A percentile compares a stretch with the other conserved stretches of the same genome.
Conservation (phyloP, 2,329 filamentous ascomycete species). For the Zasmidium angulare region DNA sequence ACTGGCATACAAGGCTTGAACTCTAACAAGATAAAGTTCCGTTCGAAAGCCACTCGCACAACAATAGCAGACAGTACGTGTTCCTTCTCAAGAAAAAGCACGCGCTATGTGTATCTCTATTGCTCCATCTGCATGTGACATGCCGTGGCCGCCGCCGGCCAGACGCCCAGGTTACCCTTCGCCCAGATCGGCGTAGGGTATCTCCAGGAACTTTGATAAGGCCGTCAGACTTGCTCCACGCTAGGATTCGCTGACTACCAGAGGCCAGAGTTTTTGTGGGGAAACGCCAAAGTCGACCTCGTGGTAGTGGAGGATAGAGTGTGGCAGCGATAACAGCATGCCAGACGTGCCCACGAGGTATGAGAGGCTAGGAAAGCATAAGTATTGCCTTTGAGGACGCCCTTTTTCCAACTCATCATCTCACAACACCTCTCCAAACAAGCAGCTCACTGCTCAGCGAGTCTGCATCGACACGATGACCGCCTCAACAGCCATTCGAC, state of each 20-base stretch:
- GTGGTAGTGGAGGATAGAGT: slow-evolving; percentile 7
- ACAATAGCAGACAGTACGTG: too few relatives aligned
- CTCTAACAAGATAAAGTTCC: too few relatives aligned
- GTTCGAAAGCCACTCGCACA: too few relatives aligned
- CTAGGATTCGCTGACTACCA: neutral
- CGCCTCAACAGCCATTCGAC: slow-evolving; percentile 20
- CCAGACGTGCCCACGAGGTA: neutral
- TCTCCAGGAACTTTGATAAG: slow-evolving; percentile 1
- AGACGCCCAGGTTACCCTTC: too few relatives aligned
- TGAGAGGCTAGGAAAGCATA: slow-evolving; percentile 3
- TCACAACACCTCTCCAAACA: neutral
- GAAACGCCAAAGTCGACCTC: slow-evolving; percentile 7
- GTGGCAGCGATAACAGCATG: slow-evolving; percentile 1
- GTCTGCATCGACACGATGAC: neutral
- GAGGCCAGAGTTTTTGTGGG: neutral
- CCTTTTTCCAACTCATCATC: neutral
- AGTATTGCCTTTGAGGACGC: neutral
- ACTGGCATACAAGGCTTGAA: neutral
- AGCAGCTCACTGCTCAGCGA: neutral
- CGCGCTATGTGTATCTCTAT: too few relatives aligned
- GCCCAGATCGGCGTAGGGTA: too few relatives aligned
- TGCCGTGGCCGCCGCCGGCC: too few relatives aligned
- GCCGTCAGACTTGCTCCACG: too few relatives aligned
- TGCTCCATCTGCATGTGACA: too few relatives aligned
- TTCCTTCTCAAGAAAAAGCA: too few relatives aligned